A percentile compares a stretch with the other conserved stretches of the same genome.
Evolutionary conservation across 345 rosid genomes (phyloP).

Genomic region (Abelmoschus esculentus): DNA sequence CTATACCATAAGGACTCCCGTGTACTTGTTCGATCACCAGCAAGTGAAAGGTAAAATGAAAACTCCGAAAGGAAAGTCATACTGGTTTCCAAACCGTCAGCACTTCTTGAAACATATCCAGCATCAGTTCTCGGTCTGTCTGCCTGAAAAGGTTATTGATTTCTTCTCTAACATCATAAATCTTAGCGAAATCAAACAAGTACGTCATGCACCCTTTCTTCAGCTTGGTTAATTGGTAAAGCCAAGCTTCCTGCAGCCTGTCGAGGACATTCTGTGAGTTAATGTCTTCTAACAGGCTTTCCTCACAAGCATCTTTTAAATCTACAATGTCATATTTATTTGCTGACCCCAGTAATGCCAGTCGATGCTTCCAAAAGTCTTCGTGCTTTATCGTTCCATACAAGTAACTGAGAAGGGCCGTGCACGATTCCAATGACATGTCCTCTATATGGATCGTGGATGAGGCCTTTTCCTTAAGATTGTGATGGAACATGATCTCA

Average conservation of each 20-base stretch:
- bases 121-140: conserved; percentile 71
- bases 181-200: conserved; percentile 84
- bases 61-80: conserved; percentile 8
- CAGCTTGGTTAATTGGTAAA: conserved; percentile 71
- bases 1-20: neutral
- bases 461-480: conserved; percentile 86
- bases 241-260: conserved; percentile 90
- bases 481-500: conserved; percentile 77
- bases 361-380: conserved; percentile 89
- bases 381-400: conserved; percentile 75
- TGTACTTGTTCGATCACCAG: neutral
- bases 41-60: neutral
- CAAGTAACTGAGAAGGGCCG: conserved; percentile 59
- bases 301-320: conserved; percentile 76
- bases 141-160: conserved; percentile 61
- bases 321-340: conserved; percentile 72
- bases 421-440: conserved; percentile 83
- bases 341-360: conserved; percentile 65
- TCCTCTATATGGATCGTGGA: conserved; percentile 74
- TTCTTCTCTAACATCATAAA: conserved; percentile 75
- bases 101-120: conserved; percentile 89
- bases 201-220: conserved; percentile 81
- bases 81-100: conserved; percentile 68
- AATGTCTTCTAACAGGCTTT: conserved; percentile 83
- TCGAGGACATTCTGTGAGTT: conserved; percentile 72